A percentile compares a stretch with the other conserved stretches of the same genome.
Evolutionary conservation across 164 flowering plant species (phyloP).

Genomic region (Dillenia suffruticosa): DNA sequence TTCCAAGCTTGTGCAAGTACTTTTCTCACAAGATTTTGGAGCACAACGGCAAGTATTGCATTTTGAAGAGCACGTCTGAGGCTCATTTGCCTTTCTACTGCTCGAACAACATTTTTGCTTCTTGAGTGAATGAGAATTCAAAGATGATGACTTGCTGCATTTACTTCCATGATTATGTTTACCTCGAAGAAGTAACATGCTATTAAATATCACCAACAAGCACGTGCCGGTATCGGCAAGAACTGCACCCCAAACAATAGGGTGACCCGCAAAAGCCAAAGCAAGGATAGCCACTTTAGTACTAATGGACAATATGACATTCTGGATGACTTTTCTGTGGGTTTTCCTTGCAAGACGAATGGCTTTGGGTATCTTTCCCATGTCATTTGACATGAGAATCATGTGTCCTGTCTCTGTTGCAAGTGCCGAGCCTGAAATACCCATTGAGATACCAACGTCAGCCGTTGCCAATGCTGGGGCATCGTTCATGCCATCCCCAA

Average conservation of each 20-base stretch:
- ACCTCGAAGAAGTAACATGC: constrained; percentile 69
- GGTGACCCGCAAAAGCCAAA: constrained; percentile 75
- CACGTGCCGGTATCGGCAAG: constrained; percentile 90
- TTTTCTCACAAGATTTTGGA: too few relatives aligned
- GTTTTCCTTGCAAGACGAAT: constrained; percentile 46
- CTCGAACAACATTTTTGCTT: not conserved
- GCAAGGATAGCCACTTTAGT: constrained; percentile 67
- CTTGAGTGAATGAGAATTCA: not conserved
- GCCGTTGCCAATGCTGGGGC: constrained; percentile 92
- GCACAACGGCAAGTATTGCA: too few relatives aligned
- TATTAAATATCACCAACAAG: constrained; percentile 74
- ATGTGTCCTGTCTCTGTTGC: constrained; percentile 84
- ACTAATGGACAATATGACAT: constrained; percentile 50
- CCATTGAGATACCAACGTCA: constrained; percentile 94
- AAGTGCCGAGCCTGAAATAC: constrained; percentile 85
- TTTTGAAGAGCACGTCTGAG: too few relatives aligned
- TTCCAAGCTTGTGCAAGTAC: too few relatives aligned
- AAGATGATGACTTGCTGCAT: constrained; percentile 7
- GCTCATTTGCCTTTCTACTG: too few relatives aligned
- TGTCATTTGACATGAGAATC: constrained; percentile 85
- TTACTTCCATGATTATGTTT: constrained; percentile 11
- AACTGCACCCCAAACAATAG: constrained; percentile 89
- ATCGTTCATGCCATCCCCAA: constrained; percentile 93
- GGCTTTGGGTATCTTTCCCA: constrained; percentile 63
- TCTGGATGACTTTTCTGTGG: constrained; percentile 49